These are phyloP conservation scores for Cladosporium austrohemisphaericum DNA, from an alignment of 2,329 filamentous ascomycete genomes.

Conservation along the genomic window DNA sequence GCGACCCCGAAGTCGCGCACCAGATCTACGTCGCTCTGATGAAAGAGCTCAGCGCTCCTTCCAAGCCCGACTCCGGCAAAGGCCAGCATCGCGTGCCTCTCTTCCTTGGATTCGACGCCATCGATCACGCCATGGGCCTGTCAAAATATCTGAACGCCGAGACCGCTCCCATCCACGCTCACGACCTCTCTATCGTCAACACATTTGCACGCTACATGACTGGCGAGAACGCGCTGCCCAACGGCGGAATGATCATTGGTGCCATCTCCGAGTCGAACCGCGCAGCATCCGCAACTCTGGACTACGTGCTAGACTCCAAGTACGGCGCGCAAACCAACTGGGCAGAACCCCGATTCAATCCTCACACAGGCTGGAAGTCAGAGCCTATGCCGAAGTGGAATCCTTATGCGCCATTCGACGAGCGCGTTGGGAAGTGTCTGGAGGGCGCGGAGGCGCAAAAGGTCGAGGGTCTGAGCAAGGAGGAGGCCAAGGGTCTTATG, in stretches of 20 bases:
- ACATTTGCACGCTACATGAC: conserved; percentile 71
- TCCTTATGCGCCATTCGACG: conserved; percentile 52
- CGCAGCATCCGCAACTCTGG: conserved; percentile 61
- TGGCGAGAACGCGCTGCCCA: conserved; percentile 54
- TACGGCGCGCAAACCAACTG: conserved; percentile 54
- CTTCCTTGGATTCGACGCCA: conserved; percentile 72
- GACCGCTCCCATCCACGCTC: conserved; percentile 74
- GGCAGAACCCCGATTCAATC: conserved; percentile 42
- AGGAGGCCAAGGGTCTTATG: conserved; percentile 74
- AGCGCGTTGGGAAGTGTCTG: conserved; percentile 47
- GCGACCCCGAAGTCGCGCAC: conserved; percentile 75
- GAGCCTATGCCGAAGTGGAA: conserved; percentile 41
- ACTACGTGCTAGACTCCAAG: conserved; percentile 33
- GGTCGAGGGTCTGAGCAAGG: conserved; percentile 65
- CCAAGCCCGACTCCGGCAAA: conserved; percentile 33
- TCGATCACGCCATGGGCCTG: conserved; percentile 75
- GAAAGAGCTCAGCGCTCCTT: conserved; percentile 65
- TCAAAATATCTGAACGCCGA: conserved; percentile 71
- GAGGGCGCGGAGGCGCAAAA: conserved; percentile 46
- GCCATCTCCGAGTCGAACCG: conserved; percentile 70
- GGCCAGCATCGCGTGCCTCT: conserved; percentile 56
- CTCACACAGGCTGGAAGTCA: conserved; percentile 27
- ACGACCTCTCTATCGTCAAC: conserved; percentile 73
- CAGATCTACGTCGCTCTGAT: conserved; percentile 76
- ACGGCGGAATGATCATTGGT: conserved; percentile 76